Base-by-base conservation (phyloP, 352 stramenopile species). In the Globisporangium cylindrosporum region DNA sequence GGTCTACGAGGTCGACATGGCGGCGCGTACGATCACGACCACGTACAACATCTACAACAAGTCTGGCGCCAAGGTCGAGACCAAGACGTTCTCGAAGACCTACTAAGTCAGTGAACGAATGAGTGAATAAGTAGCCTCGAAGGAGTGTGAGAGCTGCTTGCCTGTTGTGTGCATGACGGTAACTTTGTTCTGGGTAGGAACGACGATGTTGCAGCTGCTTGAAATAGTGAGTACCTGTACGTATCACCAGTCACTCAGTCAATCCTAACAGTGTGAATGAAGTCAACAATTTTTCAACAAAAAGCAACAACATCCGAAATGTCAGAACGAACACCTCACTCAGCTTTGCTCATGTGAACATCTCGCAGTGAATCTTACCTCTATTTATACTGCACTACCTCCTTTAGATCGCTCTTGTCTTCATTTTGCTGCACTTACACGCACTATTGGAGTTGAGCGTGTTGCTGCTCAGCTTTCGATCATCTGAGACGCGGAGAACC, bases 21-120 rank as follows among this genome's bases (percentile, higher is more conserved):
- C 54, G 34, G 59, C 62, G 14, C 62, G 71, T 53, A 71, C 57
- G 27, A 67, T 82, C 54, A 64, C 51, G n/a, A 73, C 77, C n/a
- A 77, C 67, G 20, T 81, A 81, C 70, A 59, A 79, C 62, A 64
- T 79, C 48, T 76, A 69, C 66, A 70, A 75, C 70, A 79, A 75
- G 32, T 59, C 72, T 6, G 75, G 75, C 66, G 12, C 46, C 22
- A 62, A 73, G 56, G 69, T 79, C 27, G 75, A 81, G 43, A 74
- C 68, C 25, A 71, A 66, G 38, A 36, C 49, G 24, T 81, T 78
- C 59, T 56, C 64, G 15, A 73, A 73, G 29, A n/a, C 71, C 20
- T 81, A 75, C 64, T 73, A 34, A 46, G 56, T 15, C 1, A 18
- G 24, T 24, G 32, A 51, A 6, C 2, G 1, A 4, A 5, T 20